Evolutionary conservation across 352 stramenopile genomes (phyloP).

Genomic region (Globisporangium cystogenes): DNA sequence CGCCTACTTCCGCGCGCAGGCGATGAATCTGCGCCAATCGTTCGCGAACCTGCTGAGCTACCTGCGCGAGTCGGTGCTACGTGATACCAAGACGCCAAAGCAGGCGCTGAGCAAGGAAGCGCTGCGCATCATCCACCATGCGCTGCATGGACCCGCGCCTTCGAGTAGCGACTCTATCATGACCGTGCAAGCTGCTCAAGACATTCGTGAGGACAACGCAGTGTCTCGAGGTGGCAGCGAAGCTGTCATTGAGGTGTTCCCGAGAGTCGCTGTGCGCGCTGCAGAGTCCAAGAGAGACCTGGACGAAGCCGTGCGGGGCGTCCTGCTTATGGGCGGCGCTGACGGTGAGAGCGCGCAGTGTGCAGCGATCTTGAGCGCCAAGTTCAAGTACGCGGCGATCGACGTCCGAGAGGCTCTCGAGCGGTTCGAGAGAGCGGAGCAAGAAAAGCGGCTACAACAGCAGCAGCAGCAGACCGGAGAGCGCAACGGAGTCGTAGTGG

Average conservation of each 20-base stretch:
- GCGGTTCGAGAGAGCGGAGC: slow-evolving; percentile 5
- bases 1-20: slow-evolving; percentile 39
- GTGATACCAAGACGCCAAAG: slow-evolving; percentile 55
- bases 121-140: slow-evolving; percentile 23
- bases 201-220: background rate
- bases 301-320: slow-evolving; percentile 39
- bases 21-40: slow-evolving; percentile 25
- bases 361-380: slow-evolving; percentile 27
- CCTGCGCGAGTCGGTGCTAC: slow-evolving; percentile 37
- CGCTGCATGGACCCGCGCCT: background rate
- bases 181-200: too few species aligned
- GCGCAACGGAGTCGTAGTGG: slow-evolving; percentile 3
- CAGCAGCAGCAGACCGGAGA: slow-evolving; percentile 11
- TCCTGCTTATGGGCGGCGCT: slow-evolving; percentile 41
- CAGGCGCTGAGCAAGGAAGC: slow-evolving; percentile 54
- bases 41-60: slow-evolving; percentile 35
- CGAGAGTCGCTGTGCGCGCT: slow-evolving; percentile 13
- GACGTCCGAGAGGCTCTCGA: slow-evolving; percentile 27
- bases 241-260: background rate
- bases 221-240: background rate
- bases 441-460: slow-evolving; percentile 10
- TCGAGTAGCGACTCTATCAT: background rate
- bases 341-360: slow-evolving; percentile 30
- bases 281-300: slow-evolving; percentile 21
- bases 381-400: slow-evolving; percentile 39